phyloP scores from a whole-genome alignment of 805 yeast species.

The Spathaspora girioi region DNA sequence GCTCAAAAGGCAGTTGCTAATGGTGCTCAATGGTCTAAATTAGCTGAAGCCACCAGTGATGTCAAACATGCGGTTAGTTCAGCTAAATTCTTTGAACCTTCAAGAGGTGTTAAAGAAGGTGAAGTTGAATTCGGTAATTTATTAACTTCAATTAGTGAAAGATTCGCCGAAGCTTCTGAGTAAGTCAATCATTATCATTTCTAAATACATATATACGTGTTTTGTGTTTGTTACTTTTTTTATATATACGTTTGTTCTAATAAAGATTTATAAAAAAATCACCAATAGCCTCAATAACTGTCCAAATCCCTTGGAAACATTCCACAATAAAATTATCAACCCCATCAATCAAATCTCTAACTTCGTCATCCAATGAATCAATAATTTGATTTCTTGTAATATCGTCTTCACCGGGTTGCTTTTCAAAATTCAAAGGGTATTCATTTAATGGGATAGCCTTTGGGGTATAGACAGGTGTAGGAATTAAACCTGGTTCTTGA shows the following conservation, averaged over 20 bases:
- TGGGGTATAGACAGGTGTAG: constrained; percentile 15
- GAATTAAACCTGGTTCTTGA: constrained; percentile 1
- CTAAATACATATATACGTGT: not conserved
- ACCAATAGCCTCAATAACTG: constrained; percentile 2
- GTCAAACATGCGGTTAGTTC: constrained; percentile 92
- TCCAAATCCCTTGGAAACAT: constrained; percentile 13
- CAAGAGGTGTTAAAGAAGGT: constrained; percentile 79
- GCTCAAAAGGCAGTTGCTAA: constrained; percentile 95
- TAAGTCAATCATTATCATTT: constrained; percentile 32
- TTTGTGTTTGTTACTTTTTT: not conserved
- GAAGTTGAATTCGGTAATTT: constrained; percentile 74
- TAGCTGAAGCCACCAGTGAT: constrained; percentile 84
- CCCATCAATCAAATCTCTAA: constrained; percentile 15
- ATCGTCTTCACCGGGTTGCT: constrained; percentile 1
- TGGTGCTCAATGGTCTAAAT: constrained; percentile 93
- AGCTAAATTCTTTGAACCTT: constrained; percentile 94
- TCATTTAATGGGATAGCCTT: constrained; percentile 20
- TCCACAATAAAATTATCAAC: constrained; percentile 15
- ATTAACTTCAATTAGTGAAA: constrained; percentile 72
- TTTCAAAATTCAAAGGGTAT: constrained; percentile 15
- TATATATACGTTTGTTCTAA: not conserved
- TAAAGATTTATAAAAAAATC: constrained; percentile 1
- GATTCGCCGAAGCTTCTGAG: constrained; percentile 94
- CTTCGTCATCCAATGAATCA: constrained; percentile 13
- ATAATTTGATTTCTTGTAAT: constrained; percentile 2